Base-by-base conservation (phyloP, 2,329 filamentous ascomycete genomes). In the Ambrosiella beaveri region DNA sequence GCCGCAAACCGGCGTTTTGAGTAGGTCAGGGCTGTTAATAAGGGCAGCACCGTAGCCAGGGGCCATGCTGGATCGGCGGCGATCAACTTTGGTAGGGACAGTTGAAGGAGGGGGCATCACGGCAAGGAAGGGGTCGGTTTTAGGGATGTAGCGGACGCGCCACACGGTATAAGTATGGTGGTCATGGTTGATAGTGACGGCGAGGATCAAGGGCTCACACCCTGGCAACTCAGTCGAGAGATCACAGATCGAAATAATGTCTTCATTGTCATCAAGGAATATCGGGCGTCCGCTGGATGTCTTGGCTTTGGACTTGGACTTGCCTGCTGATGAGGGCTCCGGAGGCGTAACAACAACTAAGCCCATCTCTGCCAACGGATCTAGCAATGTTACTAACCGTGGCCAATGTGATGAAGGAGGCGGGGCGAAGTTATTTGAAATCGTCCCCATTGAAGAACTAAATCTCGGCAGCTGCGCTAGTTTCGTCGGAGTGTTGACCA, bases 351-450 rank as follows among this genome's bases (percentile, higher is more conserved):
- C 86, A 38, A 60, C 52, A 15, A 96, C 81, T 49, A 95, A 72
- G 1, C 90, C 91, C 65, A 96, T 76, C 64, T 96, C 90, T 2
- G 87, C 79, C 59, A 96, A 73, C 1, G 91, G 91, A 65, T 95
- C 88, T 2, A 85, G 89, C 53, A 98, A 74, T 35, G 85, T 88
- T 63, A 94, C 90, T 0, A 96, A 72, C 37, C 88, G 77, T 1
- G 86, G 86, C 73, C 86, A 81, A 55, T 82, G 80, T 1, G 78
- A 76, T 62, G 79, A 77, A 36, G 70, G 72, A 44, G 74, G 73
- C 45, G 78, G 73, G 57, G 76, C 74, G 1, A 73, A 67, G 37
- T 82, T 77, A 74, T 78, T 82, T 15, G n/a, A 47, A 47, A 11
- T n/a, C 65, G 80, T 71, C 57, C 80, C 80, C 57, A 82, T 63